Evolutionary conservation across 129 eudicot species (phyloP).

Genomic region (Flaveria robusta): DNA sequence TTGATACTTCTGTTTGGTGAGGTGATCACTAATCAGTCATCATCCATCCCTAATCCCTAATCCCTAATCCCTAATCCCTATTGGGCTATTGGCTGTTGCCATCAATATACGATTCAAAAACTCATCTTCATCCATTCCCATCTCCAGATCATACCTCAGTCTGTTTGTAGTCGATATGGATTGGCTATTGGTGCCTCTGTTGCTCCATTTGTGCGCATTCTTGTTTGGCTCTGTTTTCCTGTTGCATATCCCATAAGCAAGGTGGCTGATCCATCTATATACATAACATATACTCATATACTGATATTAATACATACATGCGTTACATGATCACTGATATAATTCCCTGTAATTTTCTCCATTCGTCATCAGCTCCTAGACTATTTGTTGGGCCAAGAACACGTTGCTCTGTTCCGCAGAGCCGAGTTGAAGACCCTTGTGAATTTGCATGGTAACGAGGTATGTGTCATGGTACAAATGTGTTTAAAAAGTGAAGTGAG

Average conservation of each 20-base stretch:
- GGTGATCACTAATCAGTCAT: slow-evolving; percentile 36
- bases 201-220: slow-evolving; percentile 75
- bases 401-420: slow-evolving; percentile 41
- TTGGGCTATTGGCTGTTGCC: no score
- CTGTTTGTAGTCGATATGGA: slow-evolving; percentile 87
- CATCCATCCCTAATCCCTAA: no score
- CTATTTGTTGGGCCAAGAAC: slow-evolving; percentile 40
- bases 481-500: background rate
- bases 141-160: slow-evolving; percentile 90
- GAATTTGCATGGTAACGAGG: slow-evolving; percentile 55
- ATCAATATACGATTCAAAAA: background rate
- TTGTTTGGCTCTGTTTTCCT: slow-evolving; percentile 87
- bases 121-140: background rate
- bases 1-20: slow-evolving; percentile 94
- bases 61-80: no score
- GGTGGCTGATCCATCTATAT: slow-evolving; percentile 33
- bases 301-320: no score
- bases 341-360: background rate
- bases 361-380: slow-evolving; percentile 29
- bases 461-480: background rate
- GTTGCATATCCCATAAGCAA: slow-evolving; percentile 97
- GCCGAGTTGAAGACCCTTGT: slow-evolving; percentile 64
- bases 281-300: no score
- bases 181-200: slow-evolving; percentile 84
- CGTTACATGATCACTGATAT: background rate